Base-by-base conservation (phyloP, 2,329 filamentous ascomycete genomes). In the Fusarium coicis region DNA sequence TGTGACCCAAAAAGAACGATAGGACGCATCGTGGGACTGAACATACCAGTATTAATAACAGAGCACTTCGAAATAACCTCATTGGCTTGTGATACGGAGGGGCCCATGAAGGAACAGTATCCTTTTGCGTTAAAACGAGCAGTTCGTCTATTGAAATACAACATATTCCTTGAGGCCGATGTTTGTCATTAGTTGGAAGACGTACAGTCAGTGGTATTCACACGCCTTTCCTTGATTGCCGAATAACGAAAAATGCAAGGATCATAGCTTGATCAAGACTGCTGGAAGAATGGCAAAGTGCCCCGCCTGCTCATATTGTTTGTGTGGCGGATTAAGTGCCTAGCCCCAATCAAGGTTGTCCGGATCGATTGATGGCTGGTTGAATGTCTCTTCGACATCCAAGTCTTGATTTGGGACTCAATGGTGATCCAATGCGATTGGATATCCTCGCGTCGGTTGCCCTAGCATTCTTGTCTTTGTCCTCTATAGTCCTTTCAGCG, bases 271-370 rank as follows among this genome's bases (percentile, higher is more conserved):
- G 61, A 40, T 55, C 57, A 52, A 42, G 52, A 54, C 42, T 28
- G 36, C 49, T 49, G 40, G 37, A 57, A 57, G 39, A 70, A 73
- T 43, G 59, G 34, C 42, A 63, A 46, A 64, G 39, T 64, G 44
- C 72, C 72, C 72, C 68, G 59, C 36, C 36, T 19, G 18, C 71
- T 71, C 43, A 36, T 53, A 52, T 56, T 37, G 43, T 61, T 62
- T 59, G 55, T 60, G 55, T 56, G 58, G 68, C 74, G 71, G 58
- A 74, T 67, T 58, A 64, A 47, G 63, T 66, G 15, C 32, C 32
- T 34, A 59, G 46, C 49, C 56, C 53, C 40, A 65, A 65, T 56
- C 30, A 42, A 39, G 34, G 28, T 36, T 50, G 21, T 40, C 56
- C 28, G 47, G 30, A 34, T 52, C 30, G 36, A 57, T 74, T 34